Conservation (phyloP, 345 rosid genomes). For the Draba incana region DNA sequence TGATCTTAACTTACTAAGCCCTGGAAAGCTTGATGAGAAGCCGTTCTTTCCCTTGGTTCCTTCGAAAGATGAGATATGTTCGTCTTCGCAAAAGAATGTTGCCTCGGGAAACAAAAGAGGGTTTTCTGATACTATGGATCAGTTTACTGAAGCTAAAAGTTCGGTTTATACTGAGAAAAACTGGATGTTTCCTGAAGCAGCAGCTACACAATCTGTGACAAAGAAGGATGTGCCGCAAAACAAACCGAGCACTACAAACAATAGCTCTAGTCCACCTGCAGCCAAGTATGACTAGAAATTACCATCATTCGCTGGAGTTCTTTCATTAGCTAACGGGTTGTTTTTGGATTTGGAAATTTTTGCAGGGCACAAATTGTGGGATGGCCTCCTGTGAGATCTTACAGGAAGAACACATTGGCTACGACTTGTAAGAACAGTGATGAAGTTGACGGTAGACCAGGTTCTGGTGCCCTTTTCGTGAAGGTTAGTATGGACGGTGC, state of each 20-base stretch:
- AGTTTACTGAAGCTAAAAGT: conserved; percentile 63
- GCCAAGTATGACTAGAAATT: conserved; percentile 56
- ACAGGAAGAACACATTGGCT: conserved; percentile 59
- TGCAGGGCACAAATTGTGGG: conserved; percentile 47
- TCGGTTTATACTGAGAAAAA: conserved; percentile 57
- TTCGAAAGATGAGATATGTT: conserved; percentile 60
- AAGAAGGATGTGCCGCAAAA: conserved; percentile 56
- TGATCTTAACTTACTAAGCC: conserved; percentile 50
- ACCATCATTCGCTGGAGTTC: neutral
- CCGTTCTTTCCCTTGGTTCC: conserved; percentile 81
- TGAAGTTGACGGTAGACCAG: conserved; percentile 86
- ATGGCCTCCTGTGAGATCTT: conserved; percentile 49
- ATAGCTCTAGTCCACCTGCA: conserved; percentile 63
- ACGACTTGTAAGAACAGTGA: conserved; percentile 73
- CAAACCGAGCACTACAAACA: conserved; percentile 40
- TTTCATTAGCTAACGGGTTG: conserved; percentile 7
- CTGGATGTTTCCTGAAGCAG: conserved; percentile 63
- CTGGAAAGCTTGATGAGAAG: conserved; percentile 60
- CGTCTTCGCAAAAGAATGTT: conserved; percentile 52
- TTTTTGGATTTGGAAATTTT: neutral
- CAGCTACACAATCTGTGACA: conserved; percentile 43
- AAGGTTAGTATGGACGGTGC: conserved; percentile 99
- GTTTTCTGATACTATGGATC: conserved; percentile 76
- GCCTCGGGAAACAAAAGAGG: conserved; percentile 82
- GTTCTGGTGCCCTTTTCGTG: conserved; percentile 67